Percentiles rank a stretch among this genome's conserved stretches.
These are phyloP conservation scores for Ceriops tagal DNA, from an alignment of 345 rosid genomes.

Conservation along the genomic window DNA sequence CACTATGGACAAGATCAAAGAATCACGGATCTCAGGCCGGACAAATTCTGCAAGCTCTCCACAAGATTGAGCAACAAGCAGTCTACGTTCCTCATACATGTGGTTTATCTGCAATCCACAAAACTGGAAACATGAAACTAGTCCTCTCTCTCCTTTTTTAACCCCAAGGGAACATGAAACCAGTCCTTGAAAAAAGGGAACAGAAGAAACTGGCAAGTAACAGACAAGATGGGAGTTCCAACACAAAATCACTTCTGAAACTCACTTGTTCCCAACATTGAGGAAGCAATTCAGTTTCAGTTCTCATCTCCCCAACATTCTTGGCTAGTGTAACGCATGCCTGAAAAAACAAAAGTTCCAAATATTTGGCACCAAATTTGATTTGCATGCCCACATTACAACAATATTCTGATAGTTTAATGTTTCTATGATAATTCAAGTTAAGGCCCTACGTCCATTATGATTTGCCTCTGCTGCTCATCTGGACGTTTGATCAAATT, in stretches of 20 bases:
- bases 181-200: background rate
- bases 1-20: slow-evolving; percentile 88
- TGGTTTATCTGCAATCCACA: slow-evolving; percentile 70
- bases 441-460: slow-evolving; percentile 76
- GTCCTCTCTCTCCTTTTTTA: background rate
- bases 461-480: slow-evolving; percentile 89
- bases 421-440: slow-evolving; percentile 7
- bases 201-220: slow-evolving; percentile 8
- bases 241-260: slow-evolving; percentile 19
- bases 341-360: slow-evolving; percentile 39
- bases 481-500: slow-evolving; percentile 97
- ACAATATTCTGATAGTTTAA: slow-evolving; percentile 21
- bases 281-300: slow-evolving; percentile 94
- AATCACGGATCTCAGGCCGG: slow-evolving; percentile 91
- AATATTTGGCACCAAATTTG: slow-evolving; percentile 22
- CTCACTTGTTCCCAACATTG: slow-evolving; percentile 99
- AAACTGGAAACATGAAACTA: slow-evolving; percentile 23
- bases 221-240: slow-evolving; percentile 17
- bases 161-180: too few relatives aligned
- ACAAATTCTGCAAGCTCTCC: slow-evolving; percentile 95
- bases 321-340: slow-evolving; percentile 90
- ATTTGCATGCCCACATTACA: slow-evolving; percentile 11
- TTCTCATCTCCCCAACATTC: slow-evolving; percentile 98
- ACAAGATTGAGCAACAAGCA: slow-evolving; percentile 97
- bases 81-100: slow-evolving; percentile 94